Conservation (phyloP, 2,329 filamentous ascomycete genomes). For the Fusarium chuoi region DNA sequence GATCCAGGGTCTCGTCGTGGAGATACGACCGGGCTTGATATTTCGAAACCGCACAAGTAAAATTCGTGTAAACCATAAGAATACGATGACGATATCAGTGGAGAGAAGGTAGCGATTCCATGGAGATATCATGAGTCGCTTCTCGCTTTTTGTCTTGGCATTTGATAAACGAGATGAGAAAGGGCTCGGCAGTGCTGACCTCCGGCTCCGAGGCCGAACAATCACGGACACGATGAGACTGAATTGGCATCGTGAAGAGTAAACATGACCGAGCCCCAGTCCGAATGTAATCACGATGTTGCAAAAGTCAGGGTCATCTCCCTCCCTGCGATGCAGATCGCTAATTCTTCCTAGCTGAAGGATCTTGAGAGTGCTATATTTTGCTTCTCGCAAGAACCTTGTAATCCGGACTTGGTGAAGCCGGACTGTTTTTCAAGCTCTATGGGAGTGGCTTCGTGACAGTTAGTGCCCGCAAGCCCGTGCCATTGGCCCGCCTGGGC, state of each 20-base stretch:
- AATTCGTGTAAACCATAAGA: conserved; percentile 1
- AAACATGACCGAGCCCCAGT: conserved; percentile 4
- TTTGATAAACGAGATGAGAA: conserved; percentile 28
- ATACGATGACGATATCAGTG: conserved; percentile 25
- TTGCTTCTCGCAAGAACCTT: not conserved
- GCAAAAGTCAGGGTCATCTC: conserved; percentile 14
- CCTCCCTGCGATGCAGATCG: conserved; percentile 16
- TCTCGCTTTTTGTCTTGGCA: conserved; percentile 17
- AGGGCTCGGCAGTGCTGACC: conserved; percentile 1
- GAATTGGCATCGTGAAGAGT: not conserved
- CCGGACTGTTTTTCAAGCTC: conserved; percentile 22
- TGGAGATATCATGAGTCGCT: conserved; percentile 9
- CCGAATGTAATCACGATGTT: conserved; percentile 5
- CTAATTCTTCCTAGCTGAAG: not conserved
- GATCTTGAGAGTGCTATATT: not conserved
- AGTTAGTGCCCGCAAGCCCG: not conserved
- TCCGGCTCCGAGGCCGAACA: conserved; percentile 29
- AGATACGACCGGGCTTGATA: conserved; percentile 1
- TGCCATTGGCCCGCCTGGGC: conserved; percentile 11
- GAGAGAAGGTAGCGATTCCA: conserved; percentile 7
- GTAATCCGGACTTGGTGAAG: not conserved
- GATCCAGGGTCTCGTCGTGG: conserved; percentile 35
- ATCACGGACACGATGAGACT: conserved; percentile 17
- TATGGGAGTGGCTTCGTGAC: conserved; percentile 20
- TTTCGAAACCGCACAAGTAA: conserved; percentile 1